Percentiles rank a stretch among this genome's conserved stretches.
phyloP scores from a whole-genome alignment of 345 rosid species.

The Eucalyptus paniculata region DNA sequence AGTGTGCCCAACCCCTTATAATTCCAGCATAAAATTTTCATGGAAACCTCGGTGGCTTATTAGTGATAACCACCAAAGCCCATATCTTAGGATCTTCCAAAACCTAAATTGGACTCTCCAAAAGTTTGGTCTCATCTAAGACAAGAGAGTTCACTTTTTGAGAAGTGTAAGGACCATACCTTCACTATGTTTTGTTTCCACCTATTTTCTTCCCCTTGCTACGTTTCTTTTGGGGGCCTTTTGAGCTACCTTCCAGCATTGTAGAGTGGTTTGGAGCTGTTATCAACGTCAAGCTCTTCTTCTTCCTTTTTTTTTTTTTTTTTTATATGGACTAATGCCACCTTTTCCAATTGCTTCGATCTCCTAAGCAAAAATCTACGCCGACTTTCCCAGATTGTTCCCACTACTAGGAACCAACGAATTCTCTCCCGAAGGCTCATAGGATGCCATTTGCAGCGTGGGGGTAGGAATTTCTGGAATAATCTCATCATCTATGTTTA shows the following conservation, averaged over 20 bases:
- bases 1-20: background rate
- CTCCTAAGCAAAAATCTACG: background rate
- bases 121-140: background rate
- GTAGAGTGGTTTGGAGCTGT: background rate
- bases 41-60: background rate
- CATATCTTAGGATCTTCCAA: background rate
- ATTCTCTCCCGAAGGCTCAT: background rate
- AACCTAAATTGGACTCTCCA: background rate
- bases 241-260: too few species aligned
- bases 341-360: background rate
- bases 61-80: background rate
- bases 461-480: background rate
- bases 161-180: background rate
- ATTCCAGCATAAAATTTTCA: background rate
- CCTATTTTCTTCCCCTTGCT: background rate
- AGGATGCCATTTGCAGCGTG: background rate
- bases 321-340: fast-evolving
- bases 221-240: too few species aligned
- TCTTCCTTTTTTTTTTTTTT: too few species aligned
- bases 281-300: background rate
- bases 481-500: background rate
- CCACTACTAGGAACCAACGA: background rate
- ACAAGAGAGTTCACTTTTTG: background rate
- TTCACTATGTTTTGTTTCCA: background rate
- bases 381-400: background rate